Conservation (phyloP, 2,329 filamentous ascomycete genomes). For the Fusarium sp. region DNA sequence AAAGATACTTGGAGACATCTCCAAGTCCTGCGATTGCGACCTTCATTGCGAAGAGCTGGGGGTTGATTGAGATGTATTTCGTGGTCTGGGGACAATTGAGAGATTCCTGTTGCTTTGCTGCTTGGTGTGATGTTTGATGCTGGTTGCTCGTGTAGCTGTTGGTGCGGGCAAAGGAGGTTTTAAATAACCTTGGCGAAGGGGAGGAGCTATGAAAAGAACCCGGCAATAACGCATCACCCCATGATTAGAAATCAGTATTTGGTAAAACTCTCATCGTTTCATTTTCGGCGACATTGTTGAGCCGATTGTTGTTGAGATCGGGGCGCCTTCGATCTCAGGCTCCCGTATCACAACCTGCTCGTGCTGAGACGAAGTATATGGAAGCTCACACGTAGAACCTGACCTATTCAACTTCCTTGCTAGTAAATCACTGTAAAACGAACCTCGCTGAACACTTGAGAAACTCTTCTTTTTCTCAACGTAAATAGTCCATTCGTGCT, state of each 20-base stretch:
- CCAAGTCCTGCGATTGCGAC: constrained; percentile 19
- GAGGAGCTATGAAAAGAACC: not conserved
- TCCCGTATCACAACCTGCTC: not conserved
- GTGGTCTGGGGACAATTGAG: not conserved
- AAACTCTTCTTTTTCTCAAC: not conserved
- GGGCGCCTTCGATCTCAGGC: constrained; percentile 12
- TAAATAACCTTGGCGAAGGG: no score
- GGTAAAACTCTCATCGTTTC: not conserved
- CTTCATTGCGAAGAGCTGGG: not conserved
- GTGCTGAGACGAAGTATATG: not conserved
- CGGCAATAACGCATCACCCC: not conserved
- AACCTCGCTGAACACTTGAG: not conserved
- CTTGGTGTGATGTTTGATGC: not conserved
- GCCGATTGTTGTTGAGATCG: not conserved
- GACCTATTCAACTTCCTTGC: no score
- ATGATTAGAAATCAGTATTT: not conserved
- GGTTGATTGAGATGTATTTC: not conserved
- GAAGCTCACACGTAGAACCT: no score
- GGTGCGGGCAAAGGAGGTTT: no score
- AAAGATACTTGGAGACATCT: constrained; percentile 18
- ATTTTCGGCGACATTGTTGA: not conserved
- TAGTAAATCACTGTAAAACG: not conserved
- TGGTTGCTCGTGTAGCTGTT: not conserved
- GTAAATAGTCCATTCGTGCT: not conserved
- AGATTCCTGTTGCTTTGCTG: no score